Conservation (phyloP, 805 yeast genomes). For the Yamadazyma kitorensis region DNA sequence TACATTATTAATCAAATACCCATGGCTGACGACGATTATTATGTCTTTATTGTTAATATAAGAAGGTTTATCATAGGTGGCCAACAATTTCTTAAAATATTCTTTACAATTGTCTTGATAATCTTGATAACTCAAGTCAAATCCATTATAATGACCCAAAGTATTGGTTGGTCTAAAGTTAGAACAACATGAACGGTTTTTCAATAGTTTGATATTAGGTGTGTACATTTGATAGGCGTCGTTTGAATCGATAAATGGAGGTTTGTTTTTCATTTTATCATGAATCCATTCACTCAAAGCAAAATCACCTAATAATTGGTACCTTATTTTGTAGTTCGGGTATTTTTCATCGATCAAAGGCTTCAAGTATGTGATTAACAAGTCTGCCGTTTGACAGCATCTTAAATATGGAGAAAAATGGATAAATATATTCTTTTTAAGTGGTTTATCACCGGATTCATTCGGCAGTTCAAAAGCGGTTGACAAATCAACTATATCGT, state of each 20-base stretch:
- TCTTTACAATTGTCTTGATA: constrained; percentile 37
- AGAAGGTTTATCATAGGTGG: constrained; percentile 39
- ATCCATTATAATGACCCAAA: constrained; percentile 43
- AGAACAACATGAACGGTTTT: constrained; percentile 31
- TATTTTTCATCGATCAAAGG: constrained; percentile 17
- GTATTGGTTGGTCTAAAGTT: constrained; percentile 43
- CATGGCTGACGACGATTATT: constrained; percentile 39
- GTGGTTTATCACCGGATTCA: constrained; percentile 1
- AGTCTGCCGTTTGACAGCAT: constrained; percentile 44
- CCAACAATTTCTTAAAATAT: constrained; percentile 39
- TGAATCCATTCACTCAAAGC: constrained; percentile 47
- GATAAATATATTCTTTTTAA: constrained; percentile 31
- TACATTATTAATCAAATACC: constrained; percentile 39
- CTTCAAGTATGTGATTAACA: constrained; percentile 29
- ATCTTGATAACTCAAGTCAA: constrained; percentile 36
- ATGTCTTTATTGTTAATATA: constrained; percentile 31
- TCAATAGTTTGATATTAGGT: constrained; percentile 36
- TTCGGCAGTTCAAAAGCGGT: constrained; percentile 16
- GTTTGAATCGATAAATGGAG: constrained; percentile 41
- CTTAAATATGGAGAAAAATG: constrained; percentile 44
- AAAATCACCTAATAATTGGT: constrained; percentile 42
- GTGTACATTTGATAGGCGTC: constrained; percentile 47
- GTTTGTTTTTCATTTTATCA: constrained; percentile 40
- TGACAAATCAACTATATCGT: constrained; percentile 22
- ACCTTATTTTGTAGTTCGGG: constrained; percentile 31